Evolutionary conservation across 2,329 filamentous ascomycete genomes (phyloP).

Genomic region (Lasiodiplodia sp.): DNA sequence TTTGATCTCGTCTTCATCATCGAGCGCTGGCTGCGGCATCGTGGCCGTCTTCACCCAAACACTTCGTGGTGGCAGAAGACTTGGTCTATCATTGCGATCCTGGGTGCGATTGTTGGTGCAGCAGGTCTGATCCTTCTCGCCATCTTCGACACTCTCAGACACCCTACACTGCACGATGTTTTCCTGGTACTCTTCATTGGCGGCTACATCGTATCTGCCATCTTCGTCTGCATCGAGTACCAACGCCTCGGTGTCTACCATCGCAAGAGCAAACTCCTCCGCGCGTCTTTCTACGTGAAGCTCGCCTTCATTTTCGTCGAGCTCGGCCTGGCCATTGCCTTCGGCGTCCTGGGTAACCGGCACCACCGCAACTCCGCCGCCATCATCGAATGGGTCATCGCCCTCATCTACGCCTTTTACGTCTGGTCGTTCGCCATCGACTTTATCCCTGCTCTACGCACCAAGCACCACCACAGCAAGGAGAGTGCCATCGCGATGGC

Average conservation of each 20-base stretch:
- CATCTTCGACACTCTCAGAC: conserved; percentile 81
- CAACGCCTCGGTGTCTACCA: conserved; percentile 83
- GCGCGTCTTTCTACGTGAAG: conserved; percentile 86
- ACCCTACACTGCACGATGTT: conserved; percentile 72
- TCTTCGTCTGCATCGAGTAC: conserved; percentile 92
- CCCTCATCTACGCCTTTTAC: conserved; percentile 88
- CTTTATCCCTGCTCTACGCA: conserved; percentile 77
- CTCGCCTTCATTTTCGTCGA: conserved; percentile 84
- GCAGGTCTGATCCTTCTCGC: conserved; percentile 81
- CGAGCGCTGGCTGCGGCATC: conserved; percentile 86
- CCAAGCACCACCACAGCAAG: conserved; percentile 55
- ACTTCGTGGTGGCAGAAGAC: conserved; percentile 68
- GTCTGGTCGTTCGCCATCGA: conserved; percentile 87
- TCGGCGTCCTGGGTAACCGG: conserved; percentile 65
- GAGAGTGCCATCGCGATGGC: conserved; percentile 46
- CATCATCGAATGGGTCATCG: conserved; percentile 79
- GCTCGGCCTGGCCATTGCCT: conserved; percentile 74
- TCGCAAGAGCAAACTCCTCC: conserved; percentile 76
- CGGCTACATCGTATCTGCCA: conserved; percentile 83
- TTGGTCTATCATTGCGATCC: conserved; percentile 67
- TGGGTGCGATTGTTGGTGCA: conserved; percentile 77
- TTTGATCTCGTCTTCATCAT: conserved; percentile 82
- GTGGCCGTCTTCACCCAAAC: conserved; percentile 79
- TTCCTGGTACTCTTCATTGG: conserved; percentile 85
- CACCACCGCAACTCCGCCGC: conserved; percentile 71